These are phyloP conservation scores for Tuctoria greenei DNA, from an alignment of 176 grass and related monocot genomes.

Conservation along the genomic window DNA sequence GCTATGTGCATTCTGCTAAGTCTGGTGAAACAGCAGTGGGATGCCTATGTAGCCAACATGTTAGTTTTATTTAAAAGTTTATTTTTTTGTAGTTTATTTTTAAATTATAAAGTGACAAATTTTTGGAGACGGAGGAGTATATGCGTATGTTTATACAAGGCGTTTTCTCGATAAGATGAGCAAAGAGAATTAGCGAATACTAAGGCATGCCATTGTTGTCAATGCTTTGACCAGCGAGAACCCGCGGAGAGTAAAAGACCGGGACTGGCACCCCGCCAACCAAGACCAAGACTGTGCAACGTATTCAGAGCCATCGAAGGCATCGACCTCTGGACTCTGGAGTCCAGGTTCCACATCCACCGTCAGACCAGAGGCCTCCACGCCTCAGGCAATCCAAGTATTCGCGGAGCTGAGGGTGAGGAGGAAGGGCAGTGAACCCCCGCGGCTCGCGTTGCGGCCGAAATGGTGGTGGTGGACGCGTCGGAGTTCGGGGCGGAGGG, in stretches of 20 bases:
- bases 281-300: background rate
- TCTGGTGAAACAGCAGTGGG: too few species aligned
- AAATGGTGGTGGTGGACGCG: constrained; percentile 87
- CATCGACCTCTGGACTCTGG: background rate
- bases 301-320: background rate
- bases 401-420: background rate
- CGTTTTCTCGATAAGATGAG: too few species aligned
- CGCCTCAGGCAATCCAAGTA: background rate
- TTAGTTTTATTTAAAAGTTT: too few species aligned
- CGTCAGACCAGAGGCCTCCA: background rate
- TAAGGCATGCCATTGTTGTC: too few species aligned
- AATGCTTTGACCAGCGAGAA: too few species aligned
- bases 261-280: background rate
- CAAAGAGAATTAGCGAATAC: too few species aligned
- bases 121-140: too few species aligned
- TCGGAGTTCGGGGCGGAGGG: constrained; percentile 79
- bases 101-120: too few species aligned
- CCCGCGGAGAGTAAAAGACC: background rate
- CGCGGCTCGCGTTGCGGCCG: background rate
- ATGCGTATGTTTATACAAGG: too few species aligned
- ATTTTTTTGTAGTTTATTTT: too few species aligned
- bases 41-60: too few species aligned
- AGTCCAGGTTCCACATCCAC: background rate
- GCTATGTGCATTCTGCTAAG: too few species aligned
- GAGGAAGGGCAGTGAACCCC: background rate